A percentile compares a stretch with the other conserved stretches of the same genome.
phyloP scores from a whole-genome alignment of 208 protist genomes.

The Acanthamoeba quina region DNA sequence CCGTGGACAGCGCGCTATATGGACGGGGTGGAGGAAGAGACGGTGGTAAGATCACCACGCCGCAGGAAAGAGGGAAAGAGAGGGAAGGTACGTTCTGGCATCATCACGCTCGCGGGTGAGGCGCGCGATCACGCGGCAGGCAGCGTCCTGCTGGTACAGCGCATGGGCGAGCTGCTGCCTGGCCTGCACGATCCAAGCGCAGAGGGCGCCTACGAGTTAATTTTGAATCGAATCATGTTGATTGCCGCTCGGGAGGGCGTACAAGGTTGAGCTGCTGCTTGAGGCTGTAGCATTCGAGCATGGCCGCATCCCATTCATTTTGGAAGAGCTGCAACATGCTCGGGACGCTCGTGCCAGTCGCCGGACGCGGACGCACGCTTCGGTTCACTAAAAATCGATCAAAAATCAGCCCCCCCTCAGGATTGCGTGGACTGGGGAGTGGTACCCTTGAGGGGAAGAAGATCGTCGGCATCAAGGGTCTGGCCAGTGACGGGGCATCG shows the following conservation, averaged over 20 bases:
- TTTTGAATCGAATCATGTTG: slow-evolving; percentile 70
- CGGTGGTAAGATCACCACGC: background rate
- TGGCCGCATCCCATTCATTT: slow-evolving; percentile 98
- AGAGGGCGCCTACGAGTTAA: slow-evolving; percentile 78
- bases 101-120: slow-evolving; percentile 93
- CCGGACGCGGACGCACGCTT: slow-evolving; percentile 81
- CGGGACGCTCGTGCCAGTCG: slow-evolving; percentile 92
- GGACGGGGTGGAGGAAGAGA: background rate
- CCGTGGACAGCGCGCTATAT: background rate
- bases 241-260: slow-evolving; percentile 70
- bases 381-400: slow-evolving; percentile 25
- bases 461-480: slow-evolving; percentile 91
- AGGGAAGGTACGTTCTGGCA: slow-evolving; percentile 79
- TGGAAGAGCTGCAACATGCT: slow-evolving; percentile 96
- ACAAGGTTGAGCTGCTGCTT: slow-evolving; percentile 91
- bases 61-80: slow-evolving; percentile 16
- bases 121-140: slow-evolving; percentile 98
- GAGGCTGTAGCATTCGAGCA: slow-evolving; percentile 97
- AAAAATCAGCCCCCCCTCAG: background rate
- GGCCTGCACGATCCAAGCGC: slow-evolving; percentile 75
- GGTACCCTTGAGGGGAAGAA: slow-evolving; percentile 87
- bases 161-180: slow-evolving; percentile 97
- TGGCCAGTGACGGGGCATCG: slow-evolving; percentile 96
- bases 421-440: background rate
- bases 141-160: slow-evolving; percentile 99